A percentile compares a stretch with the other conserved stretches of the same genome.
phyloP scores from a whole-genome alignment of 1,284 basidiomycete genomes.

The Papiliotrema fonsecae region DNA sequence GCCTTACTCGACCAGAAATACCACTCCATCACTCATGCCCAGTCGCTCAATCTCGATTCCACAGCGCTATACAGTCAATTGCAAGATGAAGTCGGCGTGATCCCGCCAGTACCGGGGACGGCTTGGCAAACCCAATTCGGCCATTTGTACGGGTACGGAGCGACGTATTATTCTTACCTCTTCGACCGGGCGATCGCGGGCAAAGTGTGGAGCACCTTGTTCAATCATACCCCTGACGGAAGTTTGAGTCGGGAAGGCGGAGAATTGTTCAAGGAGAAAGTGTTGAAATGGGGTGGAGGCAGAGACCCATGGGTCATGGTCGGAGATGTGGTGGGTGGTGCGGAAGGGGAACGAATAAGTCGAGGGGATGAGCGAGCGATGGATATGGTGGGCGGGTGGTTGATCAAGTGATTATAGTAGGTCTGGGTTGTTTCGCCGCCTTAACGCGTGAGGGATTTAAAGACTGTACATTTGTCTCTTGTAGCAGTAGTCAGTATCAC shows the following conservation, averaged over 20 bases:
- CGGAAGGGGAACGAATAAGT: constrained; percentile 33
- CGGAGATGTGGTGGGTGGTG: constrained; percentile 59
- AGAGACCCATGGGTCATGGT: constrained; percentile 94
- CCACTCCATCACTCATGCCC: constrained; percentile 57
- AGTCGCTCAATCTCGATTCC: constrained; percentile 56
- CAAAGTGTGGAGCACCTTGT: constrained; percentile 76
- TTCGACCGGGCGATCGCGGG: constrained; percentile 94
- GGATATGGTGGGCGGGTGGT: constrained; percentile 81
- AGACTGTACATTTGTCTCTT: no score
- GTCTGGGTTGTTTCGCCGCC: no score
- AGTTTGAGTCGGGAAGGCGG: constrained; percentile 60
- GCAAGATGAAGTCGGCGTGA: constrained; percentile 65
- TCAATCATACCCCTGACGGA: constrained; percentile 48
- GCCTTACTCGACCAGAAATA: constrained; percentile 85
- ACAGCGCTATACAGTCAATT: constrained; percentile 63
- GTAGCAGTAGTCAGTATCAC: constrained; percentile 3
- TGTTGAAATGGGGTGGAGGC: constrained; percentile 79
- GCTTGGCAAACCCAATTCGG: constrained; percentile 94
- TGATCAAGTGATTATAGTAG: constrained; percentile 22
- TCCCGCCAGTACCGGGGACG: constrained; percentile 74
- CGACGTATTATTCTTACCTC: constrained; percentile 95
- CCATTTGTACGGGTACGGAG: constrained; percentile 92
- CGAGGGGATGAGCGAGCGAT: constrained; percentile 75
- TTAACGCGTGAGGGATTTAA: no score
- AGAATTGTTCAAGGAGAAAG: constrained; percentile 70